Conservation (phyloP, 2,329 filamentous ascomycete genomes). For the Coniella lustricola region DNA sequence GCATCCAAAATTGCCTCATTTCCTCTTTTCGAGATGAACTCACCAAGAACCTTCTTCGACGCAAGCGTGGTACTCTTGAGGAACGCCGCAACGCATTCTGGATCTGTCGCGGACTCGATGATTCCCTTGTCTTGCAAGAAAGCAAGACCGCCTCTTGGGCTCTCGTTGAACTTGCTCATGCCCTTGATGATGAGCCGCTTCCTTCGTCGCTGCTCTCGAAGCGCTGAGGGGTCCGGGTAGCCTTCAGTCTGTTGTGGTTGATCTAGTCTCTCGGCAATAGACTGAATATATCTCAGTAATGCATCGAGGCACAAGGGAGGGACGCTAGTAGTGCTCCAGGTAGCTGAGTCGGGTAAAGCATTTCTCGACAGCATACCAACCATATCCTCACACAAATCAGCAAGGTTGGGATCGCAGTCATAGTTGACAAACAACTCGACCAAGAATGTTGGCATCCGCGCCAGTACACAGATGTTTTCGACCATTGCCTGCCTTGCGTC, state of each 20-base stretch:
- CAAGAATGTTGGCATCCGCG: slow-evolving; percentile 90
- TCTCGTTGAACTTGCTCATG: slow-evolving; percentile 89
- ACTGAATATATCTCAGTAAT: slow-evolving; percentile 83
- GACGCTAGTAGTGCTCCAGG: slow-evolving; percentile 98
- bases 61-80: slow-evolving; percentile 80
- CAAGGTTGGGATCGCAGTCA: slow-evolving; percentile 87
- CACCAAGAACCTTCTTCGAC: slow-evolving; percentile 84
- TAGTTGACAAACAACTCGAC: slow-evolving; percentile 96
- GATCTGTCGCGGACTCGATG: slow-evolving; percentile 67
- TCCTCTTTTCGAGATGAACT: slow-evolving; percentile 84
- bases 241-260: slow-evolving; percentile 58
- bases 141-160: slow-evolving; percentile 79
- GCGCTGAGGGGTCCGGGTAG: slow-evolving; percentile 55
- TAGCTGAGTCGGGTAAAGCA: slow-evolving; percentile 92
- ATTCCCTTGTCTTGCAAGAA: slow-evolving; percentile 82
- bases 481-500: slow-evolving; percentile 98
- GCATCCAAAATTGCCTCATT: slow-evolving; percentile 80
- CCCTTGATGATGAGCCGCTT: slow-evolving; percentile 89
- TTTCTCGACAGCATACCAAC: slow-evolving; percentile 88
- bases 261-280: slow-evolving; percentile 78
- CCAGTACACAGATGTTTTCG: slow-evolving; percentile 85
- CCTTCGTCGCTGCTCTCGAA: slow-evolving; percentile 66
- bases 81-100: slow-evolving; percentile 76
- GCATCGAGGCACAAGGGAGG: slow-evolving; percentile 92
- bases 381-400: slow-evolving; percentile 92